Percentiles rank a stretch among this genome's conserved stretches.
Conservation (phyloP, 2,329 filamentous ascomycete genomes). For the Xylariaceae sp. region DNA sequence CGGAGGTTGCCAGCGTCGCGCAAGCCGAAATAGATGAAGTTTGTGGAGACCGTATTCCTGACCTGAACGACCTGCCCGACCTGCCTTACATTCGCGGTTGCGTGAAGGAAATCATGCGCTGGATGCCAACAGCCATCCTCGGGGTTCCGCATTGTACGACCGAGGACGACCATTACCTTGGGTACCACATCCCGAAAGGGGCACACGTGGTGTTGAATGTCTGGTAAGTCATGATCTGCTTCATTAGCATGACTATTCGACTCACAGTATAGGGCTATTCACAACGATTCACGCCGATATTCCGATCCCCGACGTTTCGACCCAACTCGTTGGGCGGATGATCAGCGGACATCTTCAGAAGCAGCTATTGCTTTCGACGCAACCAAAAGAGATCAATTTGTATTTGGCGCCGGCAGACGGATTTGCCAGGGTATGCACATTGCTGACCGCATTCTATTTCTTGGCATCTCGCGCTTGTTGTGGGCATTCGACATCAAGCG, state of each 20-base stretch:
- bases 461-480: slow-evolving; percentile 43
- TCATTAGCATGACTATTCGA: background rate
- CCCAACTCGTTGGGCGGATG: slow-evolving; percentile 32
- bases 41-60: slow-evolving; percentile 42
- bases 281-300: slow-evolving; percentile 42
- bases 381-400: slow-evolving; percentile 28
- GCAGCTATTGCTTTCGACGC: slow-evolving; percentile 31
- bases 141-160: slow-evolving; percentile 37
- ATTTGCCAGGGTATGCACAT: slow-evolving; percentile 48
- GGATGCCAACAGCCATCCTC: slow-evolving; percentile 40
- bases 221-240: slow-evolving; percentile 29
- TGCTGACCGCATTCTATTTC: slow-evolving; percentile 30
- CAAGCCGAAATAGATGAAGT: slow-evolving; percentile 39
- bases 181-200: slow-evolving; percentile 41
- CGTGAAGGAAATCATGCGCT: slow-evolving; percentile 45
- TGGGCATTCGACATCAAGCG: slow-evolving; percentile 45
- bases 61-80: slow-evolving; percentile 38
- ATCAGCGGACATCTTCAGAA: slow-evolving; percentile 28
- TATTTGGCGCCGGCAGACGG: slow-evolving; percentile 28
- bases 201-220: slow-evolving; percentile 39
- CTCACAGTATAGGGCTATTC: slow-evolving; percentile 36
- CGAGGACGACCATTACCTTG: slow-evolving; percentile 36
- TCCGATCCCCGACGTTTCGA: slow-evolving; percentile 41
- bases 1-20: slow-evolving; percentile 29
- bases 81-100: slow-evolving; percentile 45